Evolutionary conservation across 306 rosid genomes (phyloP), one percentile per base, ranked within the genome.

Genomic region (Vigna reflexopilosa): DNA sequence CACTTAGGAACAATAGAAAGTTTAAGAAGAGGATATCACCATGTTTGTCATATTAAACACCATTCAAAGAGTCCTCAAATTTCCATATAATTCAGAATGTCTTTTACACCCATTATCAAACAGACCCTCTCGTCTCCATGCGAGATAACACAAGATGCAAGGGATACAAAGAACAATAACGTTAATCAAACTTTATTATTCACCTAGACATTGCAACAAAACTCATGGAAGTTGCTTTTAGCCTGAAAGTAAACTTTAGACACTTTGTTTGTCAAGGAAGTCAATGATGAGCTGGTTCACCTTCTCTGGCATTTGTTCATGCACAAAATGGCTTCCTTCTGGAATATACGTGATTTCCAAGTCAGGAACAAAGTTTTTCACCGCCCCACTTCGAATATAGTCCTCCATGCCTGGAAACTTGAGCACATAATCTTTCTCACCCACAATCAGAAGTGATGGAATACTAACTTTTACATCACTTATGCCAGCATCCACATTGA

Each of bases 261-360:
- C 40, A 45, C 72, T 76, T 40, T 81, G 83, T 26, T 86, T 86
- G 65, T 63, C 83, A 26, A 90, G 89, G 87, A 86, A 84, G 72
- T 77, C 30, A 62, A 83, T 28, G 59, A 90, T 73, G 56, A 84
- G 77, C 75, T 85, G 77, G 79, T 88, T 88, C 48, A 87, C 82
- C 72, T 86, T 79, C 71, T 88, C 85, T 26, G 87, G 89, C 16
- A 79, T 11, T 75, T 88, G 88, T 68, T 88, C 92, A 2, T 77
- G 88, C 71, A 86, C 78, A 79, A 88, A 88, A 72, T 89, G 93
- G 57, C n/a, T 70, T 50, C 91, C 91, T 67, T 87, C 87, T 11
- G 77, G 84, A 17, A 83, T 7, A 67, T 15, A 85, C 13, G 16
- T 63, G 67, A 84, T 82, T n/a, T 89, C 86, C 81, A 82, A 52